These are phyloP conservation scores for Iris macrosiphon DNA, from an alignment of 106 monocot species.

Conservation along the genomic window DNA sequence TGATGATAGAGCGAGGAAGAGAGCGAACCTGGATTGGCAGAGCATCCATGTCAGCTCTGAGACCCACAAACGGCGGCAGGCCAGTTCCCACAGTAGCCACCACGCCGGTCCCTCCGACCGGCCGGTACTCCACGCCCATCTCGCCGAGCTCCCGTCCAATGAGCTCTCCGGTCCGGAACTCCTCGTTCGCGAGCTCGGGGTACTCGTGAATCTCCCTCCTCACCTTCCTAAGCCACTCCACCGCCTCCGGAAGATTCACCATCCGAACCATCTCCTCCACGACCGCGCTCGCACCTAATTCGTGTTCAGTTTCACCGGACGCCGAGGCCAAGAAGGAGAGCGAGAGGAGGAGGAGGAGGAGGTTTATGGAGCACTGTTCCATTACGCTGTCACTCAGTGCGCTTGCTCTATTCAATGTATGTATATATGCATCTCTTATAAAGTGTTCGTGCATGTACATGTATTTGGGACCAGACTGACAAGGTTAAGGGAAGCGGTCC, in stretches of 20 bases:
- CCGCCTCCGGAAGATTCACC: constrained; percentile 29
- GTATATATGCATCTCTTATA: too few species aligned
- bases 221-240: constrained; percentile 38
- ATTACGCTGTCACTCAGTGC: too few species aligned
- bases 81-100: constrained; percentile 56
- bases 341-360: too few species aligned
- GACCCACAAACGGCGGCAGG: constrained; percentile 33
- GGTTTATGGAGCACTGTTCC: too few species aligned
- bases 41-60: constrained; percentile 76
- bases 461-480: too few species aligned
- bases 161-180: constrained; percentile 54
- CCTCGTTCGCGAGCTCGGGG: constrained; percentile 71
- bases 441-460: too few species aligned
- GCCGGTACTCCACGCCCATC: constrained; percentile 30
- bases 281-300: too few species aligned
- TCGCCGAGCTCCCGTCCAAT: constrained; percentile 39
- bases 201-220: constrained; percentile 55
- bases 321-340: too few species aligned
- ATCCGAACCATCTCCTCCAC: constrained; percentile 29
- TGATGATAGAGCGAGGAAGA: too few species aligned
- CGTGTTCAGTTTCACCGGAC: too few species aligned
- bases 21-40: constrained; percentile 78
- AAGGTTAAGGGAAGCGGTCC: too few species aligned
- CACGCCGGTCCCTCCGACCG: constrained; percentile 43
- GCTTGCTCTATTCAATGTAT: too few species aligned